These are phyloP conservation scores for Hapsidospora chrysogenum DNA, from an alignment of 495 filamentous ascomycete genomes.

Conservation along the genomic window DNA sequence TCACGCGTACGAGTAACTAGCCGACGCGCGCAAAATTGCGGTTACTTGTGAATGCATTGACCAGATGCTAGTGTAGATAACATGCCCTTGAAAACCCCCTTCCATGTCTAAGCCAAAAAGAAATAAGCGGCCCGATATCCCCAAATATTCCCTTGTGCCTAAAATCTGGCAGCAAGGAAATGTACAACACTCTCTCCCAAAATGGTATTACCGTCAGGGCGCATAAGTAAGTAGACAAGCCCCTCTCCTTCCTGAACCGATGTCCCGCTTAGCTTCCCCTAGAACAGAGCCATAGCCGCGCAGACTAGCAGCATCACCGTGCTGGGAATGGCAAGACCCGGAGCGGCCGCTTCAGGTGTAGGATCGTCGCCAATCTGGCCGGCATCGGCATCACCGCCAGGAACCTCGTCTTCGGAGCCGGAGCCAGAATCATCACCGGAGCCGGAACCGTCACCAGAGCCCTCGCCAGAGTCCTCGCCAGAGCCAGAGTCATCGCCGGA, in stretches of 20 bases:
- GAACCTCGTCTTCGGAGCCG: background rate
- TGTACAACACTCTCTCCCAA: background rate
- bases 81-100: too few relatives aligned
- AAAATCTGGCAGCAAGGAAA: background rate
- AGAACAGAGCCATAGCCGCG: conserved; percentile 1
- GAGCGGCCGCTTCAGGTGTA: background rate
- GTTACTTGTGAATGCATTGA: too few relatives aligned
- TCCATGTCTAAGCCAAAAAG: too few relatives aligned
- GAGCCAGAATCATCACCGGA: conserved; percentile 6
- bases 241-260: background rate
- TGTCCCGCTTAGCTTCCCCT: background rate
- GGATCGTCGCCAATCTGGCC: conserved; percentile 1
- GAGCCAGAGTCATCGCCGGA: conserved; percentile 6
- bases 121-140: too few relatives aligned
- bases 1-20: too few relatives aligned
- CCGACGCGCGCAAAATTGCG: too few relatives aligned
- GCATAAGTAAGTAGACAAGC: too few relatives aligned
- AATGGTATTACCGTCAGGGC: conserved; percentile 3
- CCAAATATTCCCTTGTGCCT: too few relatives aligned
- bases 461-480: conserved; percentile 11
- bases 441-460: conserved; percentile 11
- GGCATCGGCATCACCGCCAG: conserved; percentile 1
- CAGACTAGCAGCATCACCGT: conserved; percentile 5
- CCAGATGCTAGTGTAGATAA: too few relatives aligned
- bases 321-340: conserved; percentile 5